Percentiles rank a stretch among this genome's conserved stretches.
Conservation (phyloP, 1,284 basidiomycete species). For the Mrakiaceae sp. region DNA sequence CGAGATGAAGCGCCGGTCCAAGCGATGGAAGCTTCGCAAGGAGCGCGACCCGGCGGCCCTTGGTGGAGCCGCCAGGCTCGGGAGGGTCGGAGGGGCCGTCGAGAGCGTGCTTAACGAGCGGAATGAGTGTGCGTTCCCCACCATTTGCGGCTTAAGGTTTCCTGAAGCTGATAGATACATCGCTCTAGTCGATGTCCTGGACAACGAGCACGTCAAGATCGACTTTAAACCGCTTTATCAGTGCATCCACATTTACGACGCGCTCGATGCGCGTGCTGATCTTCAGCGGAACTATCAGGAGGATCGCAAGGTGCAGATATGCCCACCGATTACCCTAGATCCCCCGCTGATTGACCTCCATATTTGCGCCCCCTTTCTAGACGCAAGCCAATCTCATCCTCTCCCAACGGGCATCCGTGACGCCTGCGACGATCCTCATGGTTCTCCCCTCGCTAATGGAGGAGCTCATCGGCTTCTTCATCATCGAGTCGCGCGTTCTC, state of each 20-base stretch:
- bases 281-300: conserved; percentile 87
- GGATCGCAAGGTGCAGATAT: conserved; percentile 73
- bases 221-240: conserved; percentile 94
- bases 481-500: conserved; percentile 88
- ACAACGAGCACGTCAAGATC: conserved; percentile 76
- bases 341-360: conserved; percentile 56
- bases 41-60: conserved; percentile 60
- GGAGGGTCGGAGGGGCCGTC: conserved; percentile 84
- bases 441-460: conserved; percentile 53
- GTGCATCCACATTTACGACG: conserved; percentile 93
- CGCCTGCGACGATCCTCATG: conserved; percentile 39
- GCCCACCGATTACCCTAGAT: conserved; percentile 68
- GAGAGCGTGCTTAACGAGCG: conserved; percentile 90
- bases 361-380: conserved; percentile 41
- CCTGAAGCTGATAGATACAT: neutral
- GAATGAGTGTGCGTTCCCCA: conserved; percentile 63
- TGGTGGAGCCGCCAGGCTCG: conserved; percentile 43
- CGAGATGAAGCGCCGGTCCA: conserved; percentile 71
- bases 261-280: conserved; percentile 77
- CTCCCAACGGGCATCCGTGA: conserved; percentile 43
- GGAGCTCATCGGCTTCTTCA: conserved; percentile 98
- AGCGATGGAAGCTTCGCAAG: conserved; percentile 69
- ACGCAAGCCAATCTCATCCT: conserved; percentile 95
- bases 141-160: neutral
- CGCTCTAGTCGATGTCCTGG: conserved; percentile 66